Evolutionary conservation across 75 land plant species (phyloP).

Genomic region (Larix kaempferi): DNA sequence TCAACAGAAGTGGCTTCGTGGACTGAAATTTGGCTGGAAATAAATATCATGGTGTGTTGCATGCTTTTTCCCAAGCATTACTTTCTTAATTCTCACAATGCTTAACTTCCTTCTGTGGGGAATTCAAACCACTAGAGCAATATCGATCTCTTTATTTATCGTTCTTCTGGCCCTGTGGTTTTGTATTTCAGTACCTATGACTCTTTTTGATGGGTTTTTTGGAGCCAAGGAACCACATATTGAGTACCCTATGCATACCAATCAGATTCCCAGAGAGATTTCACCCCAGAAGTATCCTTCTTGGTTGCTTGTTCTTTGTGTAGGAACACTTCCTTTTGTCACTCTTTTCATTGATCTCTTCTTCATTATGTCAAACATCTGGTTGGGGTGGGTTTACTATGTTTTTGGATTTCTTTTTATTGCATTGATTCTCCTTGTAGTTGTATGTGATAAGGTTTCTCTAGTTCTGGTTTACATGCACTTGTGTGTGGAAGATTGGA

Average conservation of each 20-base stretch:
- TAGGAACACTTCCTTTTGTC: slow-evolving; percentile 51
- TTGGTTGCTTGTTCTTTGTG: slow-evolving; percentile 53
- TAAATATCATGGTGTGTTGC: slow-evolving; percentile 57
- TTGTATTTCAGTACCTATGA: slow-evolving; percentile 51
- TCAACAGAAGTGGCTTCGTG: too few relatives aligned
- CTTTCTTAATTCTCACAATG: slow-evolving; percentile 38
- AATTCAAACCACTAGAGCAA: slow-evolving; percentile 54
- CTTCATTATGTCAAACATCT: slow-evolving; percentile 57
- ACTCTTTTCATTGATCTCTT: slow-evolving; percentile 63
- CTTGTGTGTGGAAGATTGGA: slow-evolving; percentile 38
- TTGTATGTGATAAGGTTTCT: slow-evolving; percentile 54
- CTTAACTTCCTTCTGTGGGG: slow-evolving; percentile 44
- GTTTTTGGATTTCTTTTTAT: slow-evolving; percentile 52
- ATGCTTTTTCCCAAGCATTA: slow-evolving; percentile 60
- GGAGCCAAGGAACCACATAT: slow-evolving; percentile 48
- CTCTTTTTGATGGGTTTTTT: slow-evolving; percentile 43
- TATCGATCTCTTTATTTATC: slow-evolving; percentile 45
- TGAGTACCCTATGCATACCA: slow-evolving; percentile 50
- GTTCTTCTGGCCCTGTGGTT: slow-evolving; percentile 52
- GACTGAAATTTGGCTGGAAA: too few relatives aligned
- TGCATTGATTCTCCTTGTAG: slow-evolving; percentile 38
- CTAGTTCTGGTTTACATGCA: slow-evolving; percentile 37
- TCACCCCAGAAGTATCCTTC: slow-evolving; percentile 55
- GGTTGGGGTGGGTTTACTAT: slow-evolving; percentile 58
- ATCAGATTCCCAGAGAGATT: slow-evolving; percentile 58